Evolutionary conservation across 345 rosid genomes (phyloP), one percentile per base, ranked within the genome.

Genomic region (Populus davidiana): DNA sequence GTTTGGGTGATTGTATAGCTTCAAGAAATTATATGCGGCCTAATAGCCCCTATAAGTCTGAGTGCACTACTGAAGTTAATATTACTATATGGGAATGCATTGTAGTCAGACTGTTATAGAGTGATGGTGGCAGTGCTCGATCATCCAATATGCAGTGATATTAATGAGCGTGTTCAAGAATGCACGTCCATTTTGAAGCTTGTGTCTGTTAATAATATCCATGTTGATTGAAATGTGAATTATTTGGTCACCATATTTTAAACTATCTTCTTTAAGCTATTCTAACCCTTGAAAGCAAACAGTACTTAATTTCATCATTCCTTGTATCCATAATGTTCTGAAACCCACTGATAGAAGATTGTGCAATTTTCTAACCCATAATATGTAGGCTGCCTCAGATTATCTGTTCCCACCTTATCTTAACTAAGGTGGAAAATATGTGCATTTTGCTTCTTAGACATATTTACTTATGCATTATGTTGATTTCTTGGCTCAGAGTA

Each of bases 131-230:
- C 23, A 16, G 16, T 25, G 39, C 12, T 39, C 35, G 71, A 13
- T 33, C 21, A 35, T n/a, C 35, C 9, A 8, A 67, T 66, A 44
- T 67, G 54, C 63, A 61, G 36, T 18, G 31, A 35, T 47, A 25
- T 70, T 38, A 75, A 77, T 70, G 47, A 25, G 56, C 29, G 44
- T 62, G 5, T 69, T 75, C 29, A 31, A 47, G 36, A n/a, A 54
- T 44, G 44, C 67, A 38, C 8, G 20, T 38, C 18, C 29, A 52
- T 16, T 11, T 36, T 67, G 25, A 69, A 67, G 44, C 72, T 49
- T 36, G 13, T 5, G 29, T 35, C 6, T 56, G 39, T 1, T 29
- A 39, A 52, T 14, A 68, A 52, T 11, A 31, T 75, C 61, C 29
- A 5, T 38, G 9, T 31, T 27, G n/a, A 77, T 70, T 12, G 12